Base-by-base conservation (phyloP, 2,329 filamentous ascomycete genomes). In the Lojkania enalia region DNA sequence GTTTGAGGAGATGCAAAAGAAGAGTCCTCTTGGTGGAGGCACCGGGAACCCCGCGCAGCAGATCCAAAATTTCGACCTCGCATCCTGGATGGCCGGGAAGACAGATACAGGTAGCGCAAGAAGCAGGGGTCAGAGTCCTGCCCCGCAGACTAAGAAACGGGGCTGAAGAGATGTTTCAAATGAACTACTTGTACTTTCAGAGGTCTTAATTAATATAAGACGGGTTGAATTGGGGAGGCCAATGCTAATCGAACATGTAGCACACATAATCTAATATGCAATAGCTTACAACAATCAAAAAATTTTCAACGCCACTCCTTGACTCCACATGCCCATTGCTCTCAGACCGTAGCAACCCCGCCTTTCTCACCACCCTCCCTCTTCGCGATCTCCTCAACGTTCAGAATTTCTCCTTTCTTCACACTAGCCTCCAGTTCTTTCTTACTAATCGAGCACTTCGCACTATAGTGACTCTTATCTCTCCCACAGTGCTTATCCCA, bases 1-100 rank as follows among this genome's bases (percentile, higher is more conserved):
- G 68, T 96, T 94, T 66, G 90, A 96, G 69, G 88, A 90, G 62
- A 86, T 90, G 63, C 90, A 94, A 70, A 90, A 90, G 73, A 81
- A 82, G 52, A 85, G 83, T 55, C 83, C 87, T 1, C 76, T 91
- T 50, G 77, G 55, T 13, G 59, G 59, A 9, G 57, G 59, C 21
- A 40, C 40, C 6, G 63, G 55, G 5, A 63, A 71, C 36, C 67
- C 69, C 1, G 81, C 64, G 59, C 83, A 58, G 75, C 70, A 74
- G 36, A 63, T 83, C 14, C 80, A 81, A 55, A 83, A 82, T 42
- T 87, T 87, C 53, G 84, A 87, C 68, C 74, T 86, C 39, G 84
- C 84, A 2, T 78, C 81, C 4, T 87, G 82, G 79, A 79, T 87
- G 77, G 84, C 84, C 14, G 84, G 83, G 7, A 75, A 74, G 60